Evolutionary conservation across 2,329 filamentous ascomycete species (phyloP), one percentile per base, ranked within the genome.

Genomic region (Colletotrichum sp.): DNA sequence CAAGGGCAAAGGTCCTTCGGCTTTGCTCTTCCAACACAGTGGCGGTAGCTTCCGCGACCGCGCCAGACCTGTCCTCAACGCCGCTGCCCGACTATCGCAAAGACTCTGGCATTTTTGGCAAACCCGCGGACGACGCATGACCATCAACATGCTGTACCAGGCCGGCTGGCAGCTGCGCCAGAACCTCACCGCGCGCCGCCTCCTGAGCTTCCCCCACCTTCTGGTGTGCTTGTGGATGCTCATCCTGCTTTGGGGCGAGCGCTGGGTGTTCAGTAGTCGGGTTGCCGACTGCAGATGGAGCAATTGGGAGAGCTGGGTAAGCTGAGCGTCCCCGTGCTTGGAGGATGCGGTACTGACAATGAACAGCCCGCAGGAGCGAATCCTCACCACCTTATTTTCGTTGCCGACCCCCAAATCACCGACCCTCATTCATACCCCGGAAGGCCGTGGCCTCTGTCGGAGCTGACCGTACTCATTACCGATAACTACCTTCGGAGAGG

Each of bases 361-460:
- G 43, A 71, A 48, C 81, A 98, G 97, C 95, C 96, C 69, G 85
- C 90, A 80, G 92, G 90, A 79, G 94, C 96, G 66, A 92, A 90
- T 38, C 97, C 97, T 32, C 96, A 98, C 83, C 95, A 93, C 82
- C 89, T 98, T 79, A 89, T 95, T 79, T 93, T 98, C 82, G 89
- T 98, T 78, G 95, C 96, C 76, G 96, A 98, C 81, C 96, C 96
- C 58, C 96, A 98, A 83, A 90, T 98, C 74, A 95, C 97, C 81
- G 96, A 98, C 84, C 95, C 96, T 70, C 95, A 98, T 84, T 97
- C 96, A n/a, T 98, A 98, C 81, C 95, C 96, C 4, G 95, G 94
- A 79, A 92, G 96, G 28, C 90, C 90, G 9, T 92, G 90, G 89
- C 88, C 89, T 30, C 81, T 92, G 21, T 89, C 87, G 76, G 83